Conservation (phyloP, 2,329 filamentous ascomycete species). For the Waltergamsia citrina region DNA sequence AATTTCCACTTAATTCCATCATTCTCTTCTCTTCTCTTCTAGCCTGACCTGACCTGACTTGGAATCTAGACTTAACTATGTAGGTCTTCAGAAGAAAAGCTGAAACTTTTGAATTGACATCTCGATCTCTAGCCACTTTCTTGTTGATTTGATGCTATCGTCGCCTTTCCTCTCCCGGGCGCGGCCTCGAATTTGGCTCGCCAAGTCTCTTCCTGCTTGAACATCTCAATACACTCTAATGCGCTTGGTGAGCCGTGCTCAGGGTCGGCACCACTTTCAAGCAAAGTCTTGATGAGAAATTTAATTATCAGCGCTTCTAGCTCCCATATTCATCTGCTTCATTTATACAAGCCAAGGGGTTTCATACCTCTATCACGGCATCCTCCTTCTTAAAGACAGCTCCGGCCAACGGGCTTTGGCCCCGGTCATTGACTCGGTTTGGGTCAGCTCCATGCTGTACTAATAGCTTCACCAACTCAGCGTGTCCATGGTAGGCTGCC, state of each 20-base stretch:
- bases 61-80: too few relatives aligned
- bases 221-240: slow-evolving; percentile 37
- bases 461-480: slow-evolving; percentile 48
- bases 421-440: slow-evolving; percentile 57
- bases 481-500: slow-evolving; percentile 59
- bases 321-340: too few relatives aligned
- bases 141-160: too few relatives aligned
- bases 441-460: slow-evolving; percentile 55
- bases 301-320: too few relatives aligned
- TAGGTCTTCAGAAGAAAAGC: too few relatives aligned
- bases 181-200: slow-evolving; percentile 37
- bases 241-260: slow-evolving; percentile 41
- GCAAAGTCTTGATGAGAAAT: slow-evolving; percentile 23
- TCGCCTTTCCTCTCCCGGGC: slow-evolving; percentile 34
- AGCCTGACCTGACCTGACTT: too few relatives aligned
- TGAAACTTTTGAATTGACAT: too few relatives aligned
- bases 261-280: slow-evolving; percentile 45
- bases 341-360: not conserved
- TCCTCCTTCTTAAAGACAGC: slow-evolving; percentile 65
- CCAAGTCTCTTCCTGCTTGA: slow-evolving; percentile 43
- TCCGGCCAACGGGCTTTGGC: slow-evolving; percentile 61
- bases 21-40: too few relatives aligned
- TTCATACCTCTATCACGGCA: slow-evolving; percentile 46
- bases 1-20: too few relatives aligned
- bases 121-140: too few relatives aligned